phyloP scores from a whole-genome alignment of 352 stramenopile genomes.

The Globisporangium middletonii region DNA sequence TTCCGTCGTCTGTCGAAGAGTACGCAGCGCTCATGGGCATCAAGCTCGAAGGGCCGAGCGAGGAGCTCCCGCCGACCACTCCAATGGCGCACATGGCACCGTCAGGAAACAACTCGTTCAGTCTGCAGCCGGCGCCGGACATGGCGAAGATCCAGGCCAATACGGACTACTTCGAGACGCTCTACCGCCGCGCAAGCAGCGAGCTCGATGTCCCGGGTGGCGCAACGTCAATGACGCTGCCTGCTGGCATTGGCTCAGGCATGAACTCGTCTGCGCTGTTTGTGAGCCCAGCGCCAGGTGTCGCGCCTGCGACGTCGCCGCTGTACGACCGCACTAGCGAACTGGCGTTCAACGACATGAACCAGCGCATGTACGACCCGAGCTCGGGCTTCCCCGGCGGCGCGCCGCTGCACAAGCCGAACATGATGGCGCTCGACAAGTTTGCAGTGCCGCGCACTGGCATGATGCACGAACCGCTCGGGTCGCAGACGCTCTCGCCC shows the following conservation, averaged over 20 bases:
- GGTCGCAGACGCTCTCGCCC: conserved; percentile 72
- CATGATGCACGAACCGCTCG: conserved; percentile 34
- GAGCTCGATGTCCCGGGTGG: conserved; percentile 26
- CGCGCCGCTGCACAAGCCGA: conserved; percentile 41
- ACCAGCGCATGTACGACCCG: conserved; percentile 60
- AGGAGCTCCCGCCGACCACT: conserved; percentile 18
- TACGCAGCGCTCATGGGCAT: conserved; percentile 82
- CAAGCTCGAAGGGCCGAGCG: conserved; percentile 59
- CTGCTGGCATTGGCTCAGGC: conserved; percentile 56
- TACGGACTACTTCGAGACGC: conserved; percentile 75
- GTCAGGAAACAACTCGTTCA: conserved; percentile 19
- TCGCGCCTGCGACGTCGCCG: conserved; percentile 19
- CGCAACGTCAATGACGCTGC: conserved; percentile 56
- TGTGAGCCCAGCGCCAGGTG: conserved; percentile 9
- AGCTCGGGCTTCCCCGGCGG: conserved; percentile 36
- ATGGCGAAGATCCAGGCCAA: conserved; percentile 74
- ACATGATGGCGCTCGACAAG: conserved; percentile 12
- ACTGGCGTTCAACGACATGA: conserved; percentile 58
- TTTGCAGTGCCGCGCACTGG: conserved; percentile 7
- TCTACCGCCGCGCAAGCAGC: conserved; percentile 44
- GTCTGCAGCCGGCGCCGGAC: conserved; percentile 32
- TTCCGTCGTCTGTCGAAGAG: conserved; percentile 54
- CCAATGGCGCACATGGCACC: conserved; percentile 28
- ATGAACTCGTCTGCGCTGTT: conserved; percentile 46
- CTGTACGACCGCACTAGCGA: conserved; percentile 55